Conservation (phyloP, 2,329 filamentous ascomycete genomes). For the Fusarium sp. region DNA sequence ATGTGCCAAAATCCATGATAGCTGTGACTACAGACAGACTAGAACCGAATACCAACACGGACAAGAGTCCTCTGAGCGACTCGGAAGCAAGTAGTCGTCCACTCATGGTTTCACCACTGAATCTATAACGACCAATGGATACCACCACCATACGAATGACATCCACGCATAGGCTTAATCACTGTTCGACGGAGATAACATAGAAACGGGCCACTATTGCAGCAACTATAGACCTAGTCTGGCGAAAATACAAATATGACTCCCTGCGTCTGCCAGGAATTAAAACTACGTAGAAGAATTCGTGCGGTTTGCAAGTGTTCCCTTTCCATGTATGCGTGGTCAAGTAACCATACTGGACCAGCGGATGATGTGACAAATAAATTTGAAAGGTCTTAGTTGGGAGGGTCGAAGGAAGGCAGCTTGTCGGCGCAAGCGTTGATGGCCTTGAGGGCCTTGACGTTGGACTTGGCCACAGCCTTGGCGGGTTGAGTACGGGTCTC, state of each 20-base stretch:
- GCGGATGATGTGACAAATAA: constrained; percentile 17
- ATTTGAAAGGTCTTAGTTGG: constrained; percentile 29
- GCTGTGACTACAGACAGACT: too few species aligned
- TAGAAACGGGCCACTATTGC: constrained; percentile 36
- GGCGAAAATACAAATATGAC: constrained; percentile 42
- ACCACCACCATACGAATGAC: too few species aligned
- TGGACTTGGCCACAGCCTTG: constrained; percentile 37
- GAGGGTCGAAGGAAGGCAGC: constrained; percentile 39
- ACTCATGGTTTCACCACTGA: too few species aligned
- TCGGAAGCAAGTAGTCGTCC: too few species aligned
- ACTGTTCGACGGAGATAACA: neutral
- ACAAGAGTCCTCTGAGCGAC: too few species aligned
- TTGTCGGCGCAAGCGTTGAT: constrained; percentile 37
- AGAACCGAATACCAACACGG: too few species aligned
- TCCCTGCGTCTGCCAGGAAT: constrained; percentile 41
- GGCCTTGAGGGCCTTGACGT: constrained; percentile 37
- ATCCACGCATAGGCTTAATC: too few species aligned
- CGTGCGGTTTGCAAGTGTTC: constrained; percentile 44
- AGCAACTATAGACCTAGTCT: constrained; percentile 45
- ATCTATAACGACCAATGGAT: too few species aligned
- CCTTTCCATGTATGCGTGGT: constrained; percentile 23
- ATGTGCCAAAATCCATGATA: too few species aligned
- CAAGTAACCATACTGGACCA: constrained; percentile 5
- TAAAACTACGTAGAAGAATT: constrained; percentile 46
- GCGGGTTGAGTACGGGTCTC: constrained; percentile 35